Evolutionary conservation across 192 early-diverging fungal species (phyloP), one percentile per base, ranked within the genome.

Genomic region (Coemansia umbellata): DNA sequence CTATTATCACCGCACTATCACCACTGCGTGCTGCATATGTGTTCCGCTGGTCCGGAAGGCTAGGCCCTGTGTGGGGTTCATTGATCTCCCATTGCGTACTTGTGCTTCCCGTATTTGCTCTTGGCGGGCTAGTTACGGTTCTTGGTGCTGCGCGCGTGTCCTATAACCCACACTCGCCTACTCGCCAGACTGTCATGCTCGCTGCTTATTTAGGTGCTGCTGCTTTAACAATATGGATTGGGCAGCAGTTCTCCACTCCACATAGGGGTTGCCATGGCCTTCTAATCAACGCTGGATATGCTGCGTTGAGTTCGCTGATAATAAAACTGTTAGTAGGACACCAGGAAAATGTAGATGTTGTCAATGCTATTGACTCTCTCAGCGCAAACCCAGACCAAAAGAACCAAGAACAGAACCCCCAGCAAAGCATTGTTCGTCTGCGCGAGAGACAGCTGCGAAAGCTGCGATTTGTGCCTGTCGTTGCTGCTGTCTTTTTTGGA

Each of bases 61-160:
- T 82, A 45, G 84, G 85, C 9, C 83, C 85, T 5, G 50, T 67
- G 55, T 69, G 77, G 65, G 85, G 85, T 0, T 78, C 85, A 24
- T 70, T 80, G 11, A 13, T 82, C 42, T 82, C 80, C 9, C 84
- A 87, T 18, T 39, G 80, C 30, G 30, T 60, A 23, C 54, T 87
- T 2, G 63, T 78, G 17, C 80, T 80, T 49, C 80, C 82, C 4
- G 75, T 79, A 17, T 60, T 80, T 30, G 52, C 73, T 6, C 53
- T 69, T 3, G 49, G 78, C 17, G 85, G 80, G 8, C 78, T 82
- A 30, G 61, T 70, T 31, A 69, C 67, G 26, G 57, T 60, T 2
- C 32, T 82, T 27, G 58, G 65, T 7, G 76, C 71, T 28, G 69
- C 66, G 1, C 60, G 80, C 9, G 13, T 63, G 1, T 48, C 58